A percentile compares a stretch with the other conserved stretches of the same genome.
Evolutionary conservation across 768 basidiomycete genomes (phyloP).

Genomic region (Tulasnella sp.): DNA sequence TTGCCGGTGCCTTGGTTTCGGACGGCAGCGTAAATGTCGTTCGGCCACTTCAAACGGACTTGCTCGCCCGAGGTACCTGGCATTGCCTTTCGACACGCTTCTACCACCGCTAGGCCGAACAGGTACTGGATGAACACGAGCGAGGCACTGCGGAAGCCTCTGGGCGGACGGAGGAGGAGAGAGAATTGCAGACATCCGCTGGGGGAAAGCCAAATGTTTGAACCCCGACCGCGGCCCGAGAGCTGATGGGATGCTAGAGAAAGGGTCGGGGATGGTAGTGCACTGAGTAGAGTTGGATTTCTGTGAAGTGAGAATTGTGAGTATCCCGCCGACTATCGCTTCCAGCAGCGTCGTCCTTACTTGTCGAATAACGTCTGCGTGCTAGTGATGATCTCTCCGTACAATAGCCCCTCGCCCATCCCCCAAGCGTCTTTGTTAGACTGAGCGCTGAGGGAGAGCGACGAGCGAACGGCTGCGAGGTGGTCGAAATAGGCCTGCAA

Average conservation of each 20-base stretch:
- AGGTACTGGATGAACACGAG: conserved; percentile 94
- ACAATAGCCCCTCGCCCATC: conserved; percentile 68
- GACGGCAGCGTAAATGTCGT: conserved; percentile 63
- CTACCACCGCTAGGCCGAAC: conserved; percentile 77
- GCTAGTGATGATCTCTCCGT: conserved; percentile 83
- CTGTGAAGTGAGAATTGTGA: conserved; percentile 31
- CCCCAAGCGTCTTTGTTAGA: conserved; percentile 23
- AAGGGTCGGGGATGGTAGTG: conserved; percentile 62
- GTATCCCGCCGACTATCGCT: not conserved
- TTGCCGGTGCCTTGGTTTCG: conserved; percentile 19
- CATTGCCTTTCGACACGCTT: conserved; percentile 61
- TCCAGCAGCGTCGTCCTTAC: conserved; percentile 34
- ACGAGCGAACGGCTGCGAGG: conserved; percentile 24
- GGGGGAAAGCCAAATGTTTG: conserved; percentile 89
- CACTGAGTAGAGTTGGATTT: conserved; percentile 58
- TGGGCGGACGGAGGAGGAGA: conserved; percentile 49
- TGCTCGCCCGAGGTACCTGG: conserved; percentile 40
- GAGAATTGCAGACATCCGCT: conserved; percentile 82
- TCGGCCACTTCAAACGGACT: conserved; percentile 90
- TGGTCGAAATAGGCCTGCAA: conserved; percentile 45
- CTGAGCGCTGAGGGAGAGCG: conserved; percentile 1
- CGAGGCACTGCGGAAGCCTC: conserved; percentile 43
- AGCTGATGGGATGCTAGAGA: conserved; percentile 84
- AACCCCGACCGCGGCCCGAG: conserved; percentile 76
- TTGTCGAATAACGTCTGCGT: conserved; percentile 93